Percentiles rank a stretch among this genome's conserved stretches.
These are phyloP conservation scores for Kodamaea leandrae DNA, from an alignment of 805 yeast species.

Conservation along the genomic window DNA sequence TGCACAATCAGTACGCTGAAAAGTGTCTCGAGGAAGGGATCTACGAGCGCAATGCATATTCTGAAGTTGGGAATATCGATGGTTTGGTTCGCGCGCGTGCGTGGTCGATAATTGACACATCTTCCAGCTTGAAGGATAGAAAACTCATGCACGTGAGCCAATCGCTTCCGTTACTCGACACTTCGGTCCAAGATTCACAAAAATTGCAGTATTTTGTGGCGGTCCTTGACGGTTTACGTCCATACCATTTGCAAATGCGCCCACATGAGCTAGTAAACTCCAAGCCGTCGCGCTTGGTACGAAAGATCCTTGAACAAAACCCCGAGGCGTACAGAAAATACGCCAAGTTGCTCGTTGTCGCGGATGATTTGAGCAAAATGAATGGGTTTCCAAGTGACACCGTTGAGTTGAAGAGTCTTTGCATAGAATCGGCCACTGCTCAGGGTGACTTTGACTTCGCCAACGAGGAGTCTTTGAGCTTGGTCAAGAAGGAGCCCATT, in stretches of 20 bases:
- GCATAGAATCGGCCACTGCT: constrained; percentile 66
- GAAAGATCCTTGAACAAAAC: constrained; percentile 52
- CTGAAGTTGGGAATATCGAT: neutral
- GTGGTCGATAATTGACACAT: constrained; percentile 11
- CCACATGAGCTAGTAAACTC: constrained; percentile 11
- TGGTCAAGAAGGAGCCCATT: constrained; percentile 28
- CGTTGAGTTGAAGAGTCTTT: constrained; percentile 37
- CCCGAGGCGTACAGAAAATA: constrained; percentile 47
- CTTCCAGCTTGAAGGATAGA: constrained; percentile 33
- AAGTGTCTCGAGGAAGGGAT: constrained; percentile 1
- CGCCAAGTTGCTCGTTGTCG: constrained; percentile 39
- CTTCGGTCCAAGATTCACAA: constrained; percentile 4
- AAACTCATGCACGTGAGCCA: constrained; percentile 23
- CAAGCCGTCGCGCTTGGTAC: constrained; percentile 34
- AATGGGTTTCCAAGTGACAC: constrained; percentile 14
- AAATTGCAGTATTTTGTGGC: constrained; percentile 35
- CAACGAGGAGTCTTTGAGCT: constrained; percentile 36
- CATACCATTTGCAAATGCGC: constrained; percentile 28
- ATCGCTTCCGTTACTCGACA: constrained; percentile 29
- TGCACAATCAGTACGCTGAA: neutral
- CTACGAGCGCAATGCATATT: neutral
- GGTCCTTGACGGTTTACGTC: constrained; percentile 34
- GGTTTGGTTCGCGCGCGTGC: constrained; percentile 23
- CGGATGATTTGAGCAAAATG: constrained; percentile 32
- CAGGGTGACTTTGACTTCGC: constrained; percentile 64